Evolutionary conservation across 768 basidiomycete genomes (phyloP), one percentile per base, ranked within the genome.

Genomic region (Naganishia onofrii): DNA sequence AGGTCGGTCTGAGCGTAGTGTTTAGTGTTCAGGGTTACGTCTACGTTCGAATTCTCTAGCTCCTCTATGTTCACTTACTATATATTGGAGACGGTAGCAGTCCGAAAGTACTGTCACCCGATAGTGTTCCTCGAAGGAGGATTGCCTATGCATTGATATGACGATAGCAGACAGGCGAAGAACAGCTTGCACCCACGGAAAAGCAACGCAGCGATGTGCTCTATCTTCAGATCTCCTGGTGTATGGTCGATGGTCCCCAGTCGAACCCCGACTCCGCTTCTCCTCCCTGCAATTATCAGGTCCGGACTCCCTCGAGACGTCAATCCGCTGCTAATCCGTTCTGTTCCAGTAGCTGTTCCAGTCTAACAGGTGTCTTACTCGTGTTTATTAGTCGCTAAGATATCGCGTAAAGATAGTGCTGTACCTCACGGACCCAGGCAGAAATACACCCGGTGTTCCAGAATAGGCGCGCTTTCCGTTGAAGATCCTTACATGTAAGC

Each of bases 401-500:
- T 44, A 51, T 51, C 65, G 65, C 42, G 28, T 52, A 46, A 29
- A 29, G 26, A 17, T n/a, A 10, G 36, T 51, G 13, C 29, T 55
- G 54, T 55, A 34, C 54, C 15, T 19, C 29, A 42, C 26, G 32
- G 29, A 55, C 29, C 17, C 15, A 19, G 29, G 15, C 12, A 32
- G 15, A 55, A 34, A 10, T 55, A 15, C 5, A 34, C 21, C 32
- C 54, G 54, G 54, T 31, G 19, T 55, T 55, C 28, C 54, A 34
- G 19, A 5, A 29, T 7, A 55, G 28, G 29, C 8, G n/a, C 15
- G 2, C 48, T 21, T n/a, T 51, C 48, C 48, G 48, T 51, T 51
- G 48, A 51, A 51, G 48, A 51, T 51, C 48, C 48, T 51, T n/a
- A n/a, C n/a, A 51, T 46, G n/a, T n/a, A n/a, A n/a, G n/a, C n/a